phyloP scores from a whole-genome alignment of 208 protist genomes.

The Plasmodiophora brassicae region DNA sequence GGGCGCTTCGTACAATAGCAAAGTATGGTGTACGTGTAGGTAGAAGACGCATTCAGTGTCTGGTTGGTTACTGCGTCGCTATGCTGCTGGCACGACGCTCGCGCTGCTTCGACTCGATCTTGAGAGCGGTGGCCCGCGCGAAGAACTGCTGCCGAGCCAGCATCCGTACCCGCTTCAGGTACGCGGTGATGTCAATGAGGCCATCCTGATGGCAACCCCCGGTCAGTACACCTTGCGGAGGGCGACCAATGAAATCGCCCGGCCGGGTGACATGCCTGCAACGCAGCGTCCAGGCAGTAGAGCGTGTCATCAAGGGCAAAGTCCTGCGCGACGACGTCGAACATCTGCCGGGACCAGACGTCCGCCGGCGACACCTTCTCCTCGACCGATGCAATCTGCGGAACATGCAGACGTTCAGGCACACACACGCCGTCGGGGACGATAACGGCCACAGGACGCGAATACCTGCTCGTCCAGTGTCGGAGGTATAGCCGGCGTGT shows the following conservation, averaged over 20 bases:
- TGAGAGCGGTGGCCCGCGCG: not conserved
- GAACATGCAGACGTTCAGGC: not conserved
- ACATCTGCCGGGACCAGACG: conserved; percentile 1
- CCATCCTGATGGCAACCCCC: too few species aligned
- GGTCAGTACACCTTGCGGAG: too few species aligned
- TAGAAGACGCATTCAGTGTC: not conserved
- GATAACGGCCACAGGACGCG: not conserved
- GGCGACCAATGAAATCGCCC: too few species aligned
- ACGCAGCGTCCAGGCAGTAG: not conserved
- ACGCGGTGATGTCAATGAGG: not conserved
- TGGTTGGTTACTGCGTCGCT: not conserved
- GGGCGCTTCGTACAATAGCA: too few species aligned
- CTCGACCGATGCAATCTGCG: not conserved
- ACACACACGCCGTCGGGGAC: not conserved
- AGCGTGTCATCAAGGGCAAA: conserved; percentile 14
- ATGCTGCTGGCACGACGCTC: not conserved
- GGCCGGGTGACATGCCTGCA: too few species aligned
- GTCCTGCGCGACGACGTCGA: not conserved
- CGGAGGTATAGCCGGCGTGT: not conserved
- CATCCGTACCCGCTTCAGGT: not conserved
- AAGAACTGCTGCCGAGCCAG: conserved; percentile 22
- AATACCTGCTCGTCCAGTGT: not conserved
- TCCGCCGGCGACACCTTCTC: not conserved
- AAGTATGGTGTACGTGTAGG: not conserved
- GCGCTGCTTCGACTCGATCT: not conserved